phyloP scores from a whole-genome alignment of 1,284 basidiomycete species.

The Hemileia vastatrix region DNA sequence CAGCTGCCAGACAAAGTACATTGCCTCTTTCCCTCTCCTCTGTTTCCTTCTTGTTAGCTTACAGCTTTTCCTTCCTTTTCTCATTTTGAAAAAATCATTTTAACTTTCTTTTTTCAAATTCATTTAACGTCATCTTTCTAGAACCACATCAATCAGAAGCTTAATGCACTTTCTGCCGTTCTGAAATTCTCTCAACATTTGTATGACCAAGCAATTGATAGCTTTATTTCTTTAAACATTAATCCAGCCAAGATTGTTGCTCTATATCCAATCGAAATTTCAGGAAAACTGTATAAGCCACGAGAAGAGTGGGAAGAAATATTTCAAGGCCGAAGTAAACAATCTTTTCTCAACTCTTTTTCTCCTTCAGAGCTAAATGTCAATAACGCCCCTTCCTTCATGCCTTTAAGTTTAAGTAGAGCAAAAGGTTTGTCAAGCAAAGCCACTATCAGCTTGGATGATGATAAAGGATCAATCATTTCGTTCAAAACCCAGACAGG shows the following conservation, averaged over 20 bases:
- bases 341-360: too few relatives aligned
- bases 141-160: conserved; percentile 44
- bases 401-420: too few relatives aligned
- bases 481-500: too few relatives aligned
- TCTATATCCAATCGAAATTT: conserved; percentile 68
- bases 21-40: conserved; percentile 12
- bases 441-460: too few relatives aligned
- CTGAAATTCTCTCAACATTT: conserved; percentile 60
- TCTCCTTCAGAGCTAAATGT: too few relatives aligned
- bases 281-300: conserved; percentile 65
- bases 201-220: conserved; percentile 70
- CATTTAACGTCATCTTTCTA: conserved; percentile 52
- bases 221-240: conserved; percentile 75
- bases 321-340: conserved; percentile 58
- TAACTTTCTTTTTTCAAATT: not conserved
- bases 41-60: conserved; percentile 4
- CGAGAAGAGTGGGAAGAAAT: conserved; percentile 65
- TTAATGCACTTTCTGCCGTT: conserved; percentile 57
- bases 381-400: too few relatives aligned
- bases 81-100: conserved; percentile 1
- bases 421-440: too few relatives aligned
- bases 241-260: conserved; percentile 91
- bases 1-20: conserved; percentile 60
- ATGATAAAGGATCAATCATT: too few relatives aligned
- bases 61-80: conserved; percentile 11